Conservation (phyloP, 2,329 filamentous ascomycete species). For the Microdochium paspali region DNA sequence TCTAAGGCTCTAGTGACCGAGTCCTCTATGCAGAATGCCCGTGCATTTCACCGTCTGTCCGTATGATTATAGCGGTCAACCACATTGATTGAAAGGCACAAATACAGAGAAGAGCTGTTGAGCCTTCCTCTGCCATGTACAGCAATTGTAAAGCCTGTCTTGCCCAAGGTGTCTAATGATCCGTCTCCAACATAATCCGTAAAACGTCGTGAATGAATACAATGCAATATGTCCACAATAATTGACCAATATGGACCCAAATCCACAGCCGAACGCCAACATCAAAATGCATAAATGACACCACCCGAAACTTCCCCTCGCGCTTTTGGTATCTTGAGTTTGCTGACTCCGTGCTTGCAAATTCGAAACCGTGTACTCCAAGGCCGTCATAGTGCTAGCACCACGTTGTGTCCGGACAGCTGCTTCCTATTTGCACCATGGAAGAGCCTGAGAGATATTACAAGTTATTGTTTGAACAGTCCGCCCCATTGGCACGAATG, state of each 20-base stretch:
- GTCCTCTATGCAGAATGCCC: no score
- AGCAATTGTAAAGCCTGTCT: no score
- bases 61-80: no score
- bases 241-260: not conserved
- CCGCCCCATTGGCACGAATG: not conserved
- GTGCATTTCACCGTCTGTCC: no score
- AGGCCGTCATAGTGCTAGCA: not conserved
- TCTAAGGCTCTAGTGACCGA: no score
- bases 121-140: no score
- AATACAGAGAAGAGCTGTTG: no score
- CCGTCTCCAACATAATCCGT: no score
- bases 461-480: not conserved
- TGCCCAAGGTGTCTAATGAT: no score
- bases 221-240: not conserved
- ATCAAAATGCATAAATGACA: not conserved
- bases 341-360: not conserved
- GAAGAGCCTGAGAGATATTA: not conserved
- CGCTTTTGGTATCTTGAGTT: slow-evolving; percentile 1
- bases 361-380: not conserved
- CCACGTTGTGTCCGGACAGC: not conserved
- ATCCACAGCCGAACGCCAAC: not conserved
- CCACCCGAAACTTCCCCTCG: not conserved
- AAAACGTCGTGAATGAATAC: not conserved
- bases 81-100: no score
- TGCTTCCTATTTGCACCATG: not conserved